Evolutionary conservation across 2,329 filamentous ascomycete genomes (phyloP).

Genomic region (Ceratocystis eucalypticola): DNA sequence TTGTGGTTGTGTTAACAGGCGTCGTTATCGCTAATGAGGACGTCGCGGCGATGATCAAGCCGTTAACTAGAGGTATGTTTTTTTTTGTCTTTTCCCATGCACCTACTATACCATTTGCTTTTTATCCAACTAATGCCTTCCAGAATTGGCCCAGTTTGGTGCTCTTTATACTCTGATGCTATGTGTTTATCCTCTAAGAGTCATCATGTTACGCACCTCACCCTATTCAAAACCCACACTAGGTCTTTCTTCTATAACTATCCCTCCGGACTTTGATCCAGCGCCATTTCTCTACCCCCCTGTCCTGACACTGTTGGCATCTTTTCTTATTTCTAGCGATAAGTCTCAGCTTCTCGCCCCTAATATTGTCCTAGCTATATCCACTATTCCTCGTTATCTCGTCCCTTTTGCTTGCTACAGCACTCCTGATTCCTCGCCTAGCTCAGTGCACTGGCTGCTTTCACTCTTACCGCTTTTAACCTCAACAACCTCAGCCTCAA

Average conservation of each 20-base stretch:
- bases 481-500: constrained; percentile 18
- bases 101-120: background rate
- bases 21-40: constrained; percentile 36
- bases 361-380: constrained; percentile 69
- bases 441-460: constrained; percentile 61
- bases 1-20: constrained; percentile 37
- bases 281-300: constrained; percentile 82
- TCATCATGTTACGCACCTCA: constrained; percentile 36
- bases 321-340: constrained; percentile 56
- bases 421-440: background rate
- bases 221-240: constrained; percentile 29
- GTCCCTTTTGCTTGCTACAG: constrained; percentile 41
- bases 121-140: constrained; percentile 6
- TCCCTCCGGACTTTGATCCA: constrained; percentile 75
- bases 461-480: constrained; percentile 52
- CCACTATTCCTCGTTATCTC: constrained; percentile 58
- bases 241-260: constrained; percentile 30
- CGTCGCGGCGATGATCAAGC: constrained; percentile 23
- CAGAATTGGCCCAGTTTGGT: constrained; percentile 33
- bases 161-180: constrained; percentile 31
- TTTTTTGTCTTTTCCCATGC: too few species aligned
- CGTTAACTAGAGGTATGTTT: constrained; percentile 6
- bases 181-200: constrained; percentile 45
- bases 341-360: constrained; percentile 50
- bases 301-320: constrained; percentile 60